Conservation (phyloP, 768 basidiomycete species). For the Dacryopinax primogenitus region DNA sequence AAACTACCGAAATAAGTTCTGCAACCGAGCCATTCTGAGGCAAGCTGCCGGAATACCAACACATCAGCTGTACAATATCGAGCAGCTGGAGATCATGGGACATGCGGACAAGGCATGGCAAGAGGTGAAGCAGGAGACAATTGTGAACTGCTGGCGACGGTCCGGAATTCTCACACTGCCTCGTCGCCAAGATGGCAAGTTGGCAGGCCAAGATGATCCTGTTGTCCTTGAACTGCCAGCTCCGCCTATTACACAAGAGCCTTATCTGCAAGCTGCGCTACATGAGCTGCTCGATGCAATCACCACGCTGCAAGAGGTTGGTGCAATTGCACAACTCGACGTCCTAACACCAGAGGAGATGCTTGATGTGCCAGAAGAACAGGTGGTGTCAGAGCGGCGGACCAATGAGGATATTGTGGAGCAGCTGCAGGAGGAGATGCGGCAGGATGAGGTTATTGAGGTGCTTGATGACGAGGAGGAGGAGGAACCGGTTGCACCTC, state of each 20-base stretch:
- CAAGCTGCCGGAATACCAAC: no score
- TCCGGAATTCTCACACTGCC: no score
- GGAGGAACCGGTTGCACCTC: not conserved
- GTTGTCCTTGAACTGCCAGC: no score
- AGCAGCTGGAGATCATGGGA: no score
- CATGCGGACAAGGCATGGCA: no score
- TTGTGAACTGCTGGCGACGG: no score
- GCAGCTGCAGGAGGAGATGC: not conserved
- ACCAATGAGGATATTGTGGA: not conserved
- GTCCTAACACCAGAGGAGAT: not conserved
- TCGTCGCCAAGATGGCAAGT: no score
- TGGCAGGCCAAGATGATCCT: no score
- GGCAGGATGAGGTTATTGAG: not conserved
- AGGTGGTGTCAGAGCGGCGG: not conserved
- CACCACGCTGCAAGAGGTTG: not conserved
- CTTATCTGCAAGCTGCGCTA: not conserved
- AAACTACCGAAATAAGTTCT: constrained; percentile 26
- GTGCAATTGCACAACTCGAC: not conserved
- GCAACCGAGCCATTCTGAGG: no score
- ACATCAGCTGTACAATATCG: no score
- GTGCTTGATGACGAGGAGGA: not conserved
- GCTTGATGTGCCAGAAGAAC: not conserved
- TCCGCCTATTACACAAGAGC: no score
- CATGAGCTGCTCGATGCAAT: not conserved
- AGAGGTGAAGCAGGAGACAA: no score